A percentile compares a stretch with the other conserved stretches of the same genome.
phyloP scores from a whole-genome alignment of 228 moss, liverwort and hornwort species.

The Sphagnum fallax region DNA sequence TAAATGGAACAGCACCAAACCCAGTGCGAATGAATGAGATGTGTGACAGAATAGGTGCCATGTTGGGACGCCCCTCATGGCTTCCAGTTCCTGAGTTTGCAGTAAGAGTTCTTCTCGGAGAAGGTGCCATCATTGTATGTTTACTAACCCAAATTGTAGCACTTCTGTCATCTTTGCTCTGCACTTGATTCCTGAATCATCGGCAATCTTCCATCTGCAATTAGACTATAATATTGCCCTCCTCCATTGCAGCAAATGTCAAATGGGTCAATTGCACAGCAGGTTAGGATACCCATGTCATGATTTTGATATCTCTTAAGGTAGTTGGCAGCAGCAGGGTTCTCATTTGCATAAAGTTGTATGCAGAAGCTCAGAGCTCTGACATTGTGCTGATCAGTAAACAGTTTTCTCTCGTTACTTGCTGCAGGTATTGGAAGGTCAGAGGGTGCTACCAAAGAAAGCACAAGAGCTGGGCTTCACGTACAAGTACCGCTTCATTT shows the following conservation, averaged over 20 bases:
- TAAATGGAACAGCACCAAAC: conserved; percentile 92
- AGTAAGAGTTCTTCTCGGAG: conserved; percentile 81
- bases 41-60: conserved; percentile 80
- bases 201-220: too few relatives aligned
- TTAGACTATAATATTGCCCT: too few relatives aligned
- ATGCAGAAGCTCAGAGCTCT: too few relatives aligned
- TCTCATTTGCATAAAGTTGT: neutral
- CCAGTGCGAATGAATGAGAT: conserved; percentile 91
- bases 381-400: too few relatives aligned
- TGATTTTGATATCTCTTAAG: too few relatives aligned
- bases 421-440: conserved; percentile 87
- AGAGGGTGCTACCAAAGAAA: conserved; percentile 81
- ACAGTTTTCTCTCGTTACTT: too few relatives aligned
- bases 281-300: too few relatives aligned
- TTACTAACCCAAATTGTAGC: neutral
- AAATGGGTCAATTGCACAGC: too few relatives aligned
- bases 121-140: conserved; percentile 84
- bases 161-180: too few relatives aligned
- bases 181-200: too few relatives aligned
- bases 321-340: too few relatives aligned
- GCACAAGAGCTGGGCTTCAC: conserved; percentile 75
- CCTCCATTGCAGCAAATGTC: too few relatives aligned
- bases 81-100: conserved; percentile 97
- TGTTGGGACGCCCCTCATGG: conserved; percentile 91
- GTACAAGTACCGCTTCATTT: conserved; percentile 89